Evolutionary conservation across 257 asterid species (phyloP), one percentile per base, ranked within the genome.

Genomic region (Gardenia jasminoides): DNA sequence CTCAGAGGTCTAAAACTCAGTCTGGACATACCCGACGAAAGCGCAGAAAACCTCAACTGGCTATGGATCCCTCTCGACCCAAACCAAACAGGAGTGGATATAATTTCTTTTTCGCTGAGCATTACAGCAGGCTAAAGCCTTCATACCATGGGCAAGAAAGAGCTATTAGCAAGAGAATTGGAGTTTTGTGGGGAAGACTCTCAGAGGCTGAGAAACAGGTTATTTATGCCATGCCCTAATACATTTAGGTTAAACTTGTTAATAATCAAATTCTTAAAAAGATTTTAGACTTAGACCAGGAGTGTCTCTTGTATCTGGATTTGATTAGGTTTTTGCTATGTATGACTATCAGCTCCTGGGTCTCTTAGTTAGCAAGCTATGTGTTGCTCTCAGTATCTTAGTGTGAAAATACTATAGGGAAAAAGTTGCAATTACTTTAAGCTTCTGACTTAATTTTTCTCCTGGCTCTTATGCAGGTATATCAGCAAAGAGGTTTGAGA

Each of bases 21-120:
- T 87, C 79, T 70, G 91, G 76, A 61, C 79, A 86, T 44, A 75
- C 82, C 69, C 85, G 81, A 30, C 82, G 74, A 73, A 83, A 46
- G 54, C 84, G 91, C 77, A 89, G 87, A 85, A 92, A 86, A 83
- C 89, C 85, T 48, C 90, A 89, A 83, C 22, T 86, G 33, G 85
- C 86, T 43, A 22, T 81, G 86, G 97, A 90, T 69, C 97, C 97
- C 20, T 85, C 91, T 78, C 88, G 86, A 76, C 98, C 99, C 46
- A 93, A 89, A 83, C 83, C 92, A 73, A 92, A 88, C 66, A 84
- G 92, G 76, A 96, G 96, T 59, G 98, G 99, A 12, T 96, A 96
- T 81, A 92, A 94, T 77, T 93, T 92, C 90, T 93, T 93, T 82
- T 96, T 92, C 48, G 94, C 92, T 10, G 99, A 96, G 91, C 97